Evolutionary conservation across 768 basidiomycete species (phyloP).

Genomic region (Podaxis sp.): DNA sequence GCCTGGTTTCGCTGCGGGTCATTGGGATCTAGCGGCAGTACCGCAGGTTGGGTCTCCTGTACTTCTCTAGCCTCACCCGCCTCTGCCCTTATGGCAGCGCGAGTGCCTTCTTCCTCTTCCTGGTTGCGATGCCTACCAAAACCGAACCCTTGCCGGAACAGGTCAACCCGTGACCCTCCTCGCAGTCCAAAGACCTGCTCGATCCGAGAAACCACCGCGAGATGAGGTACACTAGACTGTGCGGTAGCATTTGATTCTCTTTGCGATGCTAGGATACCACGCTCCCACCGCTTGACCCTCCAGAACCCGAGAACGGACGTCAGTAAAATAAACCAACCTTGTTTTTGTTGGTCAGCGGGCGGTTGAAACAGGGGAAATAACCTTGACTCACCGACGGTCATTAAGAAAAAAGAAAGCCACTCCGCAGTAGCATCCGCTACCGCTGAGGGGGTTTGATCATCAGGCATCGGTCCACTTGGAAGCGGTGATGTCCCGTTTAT

Average conservation of each 20-base stretch:
- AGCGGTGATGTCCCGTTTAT: constrained; percentile 25
- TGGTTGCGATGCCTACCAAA: constrained; percentile 27
- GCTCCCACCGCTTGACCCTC: constrained; percentile 89
- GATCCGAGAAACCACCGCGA: constrained; percentile 32
- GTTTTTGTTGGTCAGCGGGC: background rate
- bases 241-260: constrained; percentile 25
- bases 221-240: constrained; percentile 17
- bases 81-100: constrained; percentile 25
- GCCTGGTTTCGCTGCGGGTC: constrained; percentile 44
- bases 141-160: constrained; percentile 47
- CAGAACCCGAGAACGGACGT: constrained; percentile 90
- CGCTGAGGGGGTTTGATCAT: constrained; percentile 37
- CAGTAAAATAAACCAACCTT: constrained; percentile 52
- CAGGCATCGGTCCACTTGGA: constrained; percentile 25
- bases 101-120: constrained; percentile 26
- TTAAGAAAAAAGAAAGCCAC: constrained; percentile 93
- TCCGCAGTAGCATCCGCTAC: constrained; percentile 77
- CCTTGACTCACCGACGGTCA: constrained; percentile 68
- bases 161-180: constrained; percentile 35
- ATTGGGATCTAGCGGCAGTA: constrained; percentile 33
- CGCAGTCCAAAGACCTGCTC: constrained; percentile 39
- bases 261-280: constrained; percentile 65
- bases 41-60: constrained; percentile 26
- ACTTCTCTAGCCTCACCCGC: constrained; percentile 22
- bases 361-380: background rate